Evolutionary conservation across 495 filamentous ascomycete genomes (phyloP), one percentile per base, ranked within the genome.

Genomic region (Penicillium paradoxum): DNA sequence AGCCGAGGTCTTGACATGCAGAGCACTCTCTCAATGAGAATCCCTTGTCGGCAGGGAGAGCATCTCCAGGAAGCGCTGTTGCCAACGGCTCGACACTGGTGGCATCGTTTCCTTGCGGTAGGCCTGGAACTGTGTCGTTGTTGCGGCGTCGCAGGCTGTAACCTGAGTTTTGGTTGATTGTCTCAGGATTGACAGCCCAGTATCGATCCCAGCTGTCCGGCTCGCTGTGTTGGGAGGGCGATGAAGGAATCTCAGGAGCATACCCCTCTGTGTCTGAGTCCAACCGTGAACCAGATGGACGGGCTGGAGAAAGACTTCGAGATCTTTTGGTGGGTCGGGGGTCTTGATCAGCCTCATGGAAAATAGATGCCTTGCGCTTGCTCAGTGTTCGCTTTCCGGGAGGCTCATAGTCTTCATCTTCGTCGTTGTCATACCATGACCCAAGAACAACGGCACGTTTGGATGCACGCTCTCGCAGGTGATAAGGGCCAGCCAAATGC

Each of bases 341-440:
- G 1, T 6, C 15, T 29, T n/a, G 22, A 2, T 18, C 19, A 17
- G 1, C 21, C 3, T 7, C 21, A 6, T 27, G 22, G 3, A 25
- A 17, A 25, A 38, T 3, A 27, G 32, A n/a, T 21, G 14, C 4
- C 19, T 46, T 46, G 29, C 44, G 44, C 19, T 47, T 47, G 18
- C 21, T 17, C 3, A 13, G 32, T 9, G 10, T 15, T 37, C 33
- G 40, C 27, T 36, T 10, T 13, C 4, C 27, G 18, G 13, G 2
- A 18, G 55, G 51, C 10, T 7, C 19, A 32, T 58, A 61, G 32
- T 61, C 51, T 11, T 45, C 45, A 39, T 61, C 58, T 7, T 51
- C 3, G 0, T 58, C 51, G 7, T 55, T 49, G 44, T 58, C 58
- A 33, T 55, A 33, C 58, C 58, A 58, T 2, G 46, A 57, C 14